Evolutionary conservation across 2,329 filamentous ascomycete species (phyloP).

Genomic region (Cladorrhinum sp.): DNA sequence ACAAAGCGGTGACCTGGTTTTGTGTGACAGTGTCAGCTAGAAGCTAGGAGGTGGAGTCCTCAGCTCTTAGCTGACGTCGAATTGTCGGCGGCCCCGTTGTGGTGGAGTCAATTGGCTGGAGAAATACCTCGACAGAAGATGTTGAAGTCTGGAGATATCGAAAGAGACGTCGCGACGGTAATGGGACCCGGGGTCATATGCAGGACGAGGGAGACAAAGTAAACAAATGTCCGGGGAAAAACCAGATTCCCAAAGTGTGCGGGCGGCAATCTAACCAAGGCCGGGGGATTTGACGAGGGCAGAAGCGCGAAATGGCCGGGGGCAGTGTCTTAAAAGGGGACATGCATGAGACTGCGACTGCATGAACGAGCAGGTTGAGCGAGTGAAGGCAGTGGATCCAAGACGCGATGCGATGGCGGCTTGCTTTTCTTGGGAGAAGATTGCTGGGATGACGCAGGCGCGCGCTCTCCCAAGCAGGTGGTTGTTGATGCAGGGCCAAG

Average conservation of each 20-base stretch:
- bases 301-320: conserved; percentile 2
- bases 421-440: neutral
- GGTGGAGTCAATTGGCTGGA: neutral
- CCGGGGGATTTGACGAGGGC: conserved; percentile 1
- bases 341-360: neutral
- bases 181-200: neutral
- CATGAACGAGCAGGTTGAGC: conserved; percentile 26
- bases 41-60: neutral
- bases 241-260: neutral
- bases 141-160: neutral
- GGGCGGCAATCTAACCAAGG: conserved; percentile 8
- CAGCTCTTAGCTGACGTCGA: neutral
- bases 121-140: neutral
- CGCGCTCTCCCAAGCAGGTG: conserved; percentile 10
- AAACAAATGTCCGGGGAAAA: conserved; percentile 3
- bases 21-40: conserved; percentile 1
- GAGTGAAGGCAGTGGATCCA: conserved; percentile 25
- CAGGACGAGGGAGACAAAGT: conserved; percentile 8
- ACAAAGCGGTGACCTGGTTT: neutral
- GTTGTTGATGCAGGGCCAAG: conserved; percentile 10
- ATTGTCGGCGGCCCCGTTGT: neutral
- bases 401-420: conserved; percentile 3
- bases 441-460: conserved; percentile 18
- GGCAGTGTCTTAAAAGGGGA: neutral
- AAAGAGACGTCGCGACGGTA: neutral